Base-by-base conservation (phyloP, 208 protist genomes). In the Strigomonas galati region DNA sequence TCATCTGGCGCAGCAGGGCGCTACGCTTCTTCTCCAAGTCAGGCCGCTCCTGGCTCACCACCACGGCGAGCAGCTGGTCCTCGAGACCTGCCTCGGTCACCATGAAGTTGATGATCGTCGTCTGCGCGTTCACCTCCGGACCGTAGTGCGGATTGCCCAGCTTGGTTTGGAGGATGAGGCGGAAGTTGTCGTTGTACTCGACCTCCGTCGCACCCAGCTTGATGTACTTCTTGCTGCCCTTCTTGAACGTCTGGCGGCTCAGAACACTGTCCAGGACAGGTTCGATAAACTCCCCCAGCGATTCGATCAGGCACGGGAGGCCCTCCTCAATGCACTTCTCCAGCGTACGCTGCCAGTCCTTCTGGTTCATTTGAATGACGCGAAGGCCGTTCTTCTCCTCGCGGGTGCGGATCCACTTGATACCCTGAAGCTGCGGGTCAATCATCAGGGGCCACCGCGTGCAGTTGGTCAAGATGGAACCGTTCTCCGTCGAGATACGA, bases 81-180 rank as follows among this genome's bases (percentile, higher is more conserved):
- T 99, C 98, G 43, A 99, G 87, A 63, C 98, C 98, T 26, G 93
- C 92, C 67, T 98, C 90, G 10, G 98, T 99, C 52, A 99, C 98
- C 83, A 98, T 99, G 77, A 99, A 99, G 87, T 99, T 99, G 79
- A 99, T 98, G 27, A 99, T 71, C 6, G 98, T 99, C 30, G 95
- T 98, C 82, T 99, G 97, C 12, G 97, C 97, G 74, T 98, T 98
- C 58, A 99, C 96, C 83, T 99, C 98, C n/a, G 98, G 98, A 46
- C 97, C 94, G 84, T 99, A 99, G 71, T 98, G 97, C n/a, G 98
- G 98, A 71, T 99, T 99, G 44, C 93, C 84, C 51, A 99, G 81
- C 80, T 99, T 99, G 23, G 98, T 99, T 84, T 99, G 97, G 51
- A 99, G 78, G 69, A 98, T 97, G 26, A 99, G 82, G 40, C 89